A percentile compares a stretch with the other conserved stretches of the same genome.
Evolutionary conservation across 2,329 filamentous ascomycete genomes (phyloP).

Genomic region (Apiospora malaysiana): DNA sequence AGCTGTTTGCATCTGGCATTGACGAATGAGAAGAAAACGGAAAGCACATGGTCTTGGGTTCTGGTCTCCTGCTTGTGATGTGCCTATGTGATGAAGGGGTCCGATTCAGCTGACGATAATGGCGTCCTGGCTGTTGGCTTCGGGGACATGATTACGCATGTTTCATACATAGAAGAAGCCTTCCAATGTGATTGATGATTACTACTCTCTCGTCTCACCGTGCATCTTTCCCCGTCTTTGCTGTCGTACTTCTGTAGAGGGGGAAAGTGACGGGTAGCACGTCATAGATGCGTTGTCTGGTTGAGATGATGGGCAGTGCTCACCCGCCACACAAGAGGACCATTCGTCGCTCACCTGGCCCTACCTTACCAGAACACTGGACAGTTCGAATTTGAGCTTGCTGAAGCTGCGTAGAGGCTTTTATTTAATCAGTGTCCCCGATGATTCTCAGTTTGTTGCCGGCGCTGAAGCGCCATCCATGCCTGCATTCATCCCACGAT

Average conservation of each 20-base stretch:
- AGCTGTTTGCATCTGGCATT: slow-evolving; percentile 23
- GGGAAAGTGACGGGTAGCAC: not conserved
- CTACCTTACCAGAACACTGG: not conserved
- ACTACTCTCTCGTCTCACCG: not conserved
- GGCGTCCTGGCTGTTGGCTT: slow-evolving; percentile 5
- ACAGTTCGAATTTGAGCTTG: not conserved
- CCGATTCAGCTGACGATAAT: slow-evolving; percentile 6
- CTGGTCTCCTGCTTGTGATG: slow-evolving; percentile 13
- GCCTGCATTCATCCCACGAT: too few relatives aligned
- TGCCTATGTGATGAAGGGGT: slow-evolving; percentile 7
- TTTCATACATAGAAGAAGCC: slow-evolving; percentile 15
- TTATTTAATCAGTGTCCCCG: not conserved
- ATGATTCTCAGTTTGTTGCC: too few relatives aligned
- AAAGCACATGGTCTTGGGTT: slow-evolving; percentile 16
- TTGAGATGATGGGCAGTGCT: not conserved
- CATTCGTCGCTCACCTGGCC: not conserved
- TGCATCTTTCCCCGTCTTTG: not conserved
- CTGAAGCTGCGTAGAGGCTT: not conserved
- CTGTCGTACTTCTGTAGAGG: too few relatives aligned
- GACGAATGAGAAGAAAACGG: slow-evolving; percentile 18
- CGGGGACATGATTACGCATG: slow-evolving; percentile 17
- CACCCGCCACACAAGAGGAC: not conserved
- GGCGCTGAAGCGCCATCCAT: too few relatives aligned
- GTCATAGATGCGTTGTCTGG: not conserved
- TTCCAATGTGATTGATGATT: slow-evolving; percentile 18